Evolutionary conservation across 306 rosid genomes (phyloP).

Genomic region (Quillaja saponaria): DNA sequence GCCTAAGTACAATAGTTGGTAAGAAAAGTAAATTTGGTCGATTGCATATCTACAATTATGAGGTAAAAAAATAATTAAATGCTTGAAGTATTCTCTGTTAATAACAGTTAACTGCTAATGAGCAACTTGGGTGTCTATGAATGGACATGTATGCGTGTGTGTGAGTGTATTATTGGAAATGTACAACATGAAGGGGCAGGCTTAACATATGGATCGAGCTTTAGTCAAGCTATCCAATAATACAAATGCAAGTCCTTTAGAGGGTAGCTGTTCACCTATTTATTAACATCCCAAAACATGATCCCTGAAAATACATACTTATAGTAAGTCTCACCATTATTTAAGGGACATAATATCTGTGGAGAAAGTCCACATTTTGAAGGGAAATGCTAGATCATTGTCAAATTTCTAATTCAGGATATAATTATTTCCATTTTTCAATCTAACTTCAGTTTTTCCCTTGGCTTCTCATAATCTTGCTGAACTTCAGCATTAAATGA

Average conservation of each 20-base stretch:
- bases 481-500: neutral
- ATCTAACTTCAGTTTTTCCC: neutral
- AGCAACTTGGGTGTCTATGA: too few species aligned
- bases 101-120: too few species aligned
- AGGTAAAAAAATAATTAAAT: too few species aligned
- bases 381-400: neutral
- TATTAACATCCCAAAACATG: neutral
- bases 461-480: neutral
- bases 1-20: conserved; percentile 21
- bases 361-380: neutral
- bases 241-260: neutral
- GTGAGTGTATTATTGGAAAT: too few species aligned
- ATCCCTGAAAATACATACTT: neutral
- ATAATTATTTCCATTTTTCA: neutral
- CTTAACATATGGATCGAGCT: neutral
- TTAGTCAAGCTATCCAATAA: conserved; percentile 7
- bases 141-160: too few species aligned
- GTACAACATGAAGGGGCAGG: too few species aligned
- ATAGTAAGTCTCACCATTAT: neutral
- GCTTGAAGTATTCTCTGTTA: too few species aligned
- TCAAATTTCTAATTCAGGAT: neutral
- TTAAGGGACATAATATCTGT: conserved; percentile 7
- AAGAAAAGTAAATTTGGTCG: conserved; percentile 14
- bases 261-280: conserved; percentile 10
- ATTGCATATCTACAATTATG: neutral